Base-by-base conservation (phyloP, 306 rosid genomes). In the Fragaria nilgerrensis region DNA sequence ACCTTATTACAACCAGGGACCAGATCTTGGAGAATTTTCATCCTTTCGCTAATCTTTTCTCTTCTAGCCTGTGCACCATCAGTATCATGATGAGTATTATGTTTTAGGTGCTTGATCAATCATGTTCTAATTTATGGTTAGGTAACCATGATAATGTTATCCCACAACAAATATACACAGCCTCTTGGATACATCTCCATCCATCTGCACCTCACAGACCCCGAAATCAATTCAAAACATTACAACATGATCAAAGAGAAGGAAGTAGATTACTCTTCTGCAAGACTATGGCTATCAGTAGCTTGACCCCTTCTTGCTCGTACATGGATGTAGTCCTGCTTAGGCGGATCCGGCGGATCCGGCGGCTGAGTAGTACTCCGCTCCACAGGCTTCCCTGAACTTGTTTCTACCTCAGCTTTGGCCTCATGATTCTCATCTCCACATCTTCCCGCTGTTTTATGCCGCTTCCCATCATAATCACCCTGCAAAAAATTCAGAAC, bases 1-100 rank as follows among this genome's bases (percentile, higher is more conserved):
- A 93, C 98, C 98, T 93, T 93, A 75, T 93, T 91, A 82, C 98
- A 93, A 73, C 98, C 96, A 29, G 98, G 98, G 80, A 93, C 98
- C 83, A 93, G 82, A 84, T 91, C 98, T 86, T 93, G 97, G 23
- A 93, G 98, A 84, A 83, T 82, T 86, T 89, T 93, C 98, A 93
- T 93, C 86, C 98, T 89, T 77, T 93, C 98, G 70, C 97, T 88
- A 73, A 93, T 93, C 90, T 93, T 93, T 84, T 93, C 98, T 79
- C 98, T 87, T 85, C 98, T 88, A 72, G 98, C 98, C 98, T 93
- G 96, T 82, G 75, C 83, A 85, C 23, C 50, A 72, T 82, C 43
- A 83, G 70, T 76, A 73, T 64, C 36, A 56, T 20, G 64, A 70
- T 80, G 70, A 39, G 22, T 1, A 36, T 17, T 23, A 25, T 22